These are phyloP conservation scores for Arthrobotrys conoides DNA, from an alignment of 2,329 filamentous ascomycete genomes.

Conservation along the genomic window DNA sequence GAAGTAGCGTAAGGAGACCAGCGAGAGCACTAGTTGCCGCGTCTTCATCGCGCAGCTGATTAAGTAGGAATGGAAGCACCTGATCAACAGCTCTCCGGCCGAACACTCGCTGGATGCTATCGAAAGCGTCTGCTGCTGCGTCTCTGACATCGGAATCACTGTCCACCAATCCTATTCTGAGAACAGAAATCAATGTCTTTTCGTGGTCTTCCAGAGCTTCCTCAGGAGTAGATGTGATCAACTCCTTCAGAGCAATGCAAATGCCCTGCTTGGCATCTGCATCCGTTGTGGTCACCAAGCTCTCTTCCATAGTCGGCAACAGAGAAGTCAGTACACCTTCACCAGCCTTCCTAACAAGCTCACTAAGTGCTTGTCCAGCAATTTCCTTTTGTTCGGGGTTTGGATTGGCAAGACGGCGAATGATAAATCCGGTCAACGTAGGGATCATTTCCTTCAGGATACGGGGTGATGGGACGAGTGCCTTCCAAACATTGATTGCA, in stretches of 20 bases:
- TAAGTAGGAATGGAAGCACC: conserved; percentile 91
- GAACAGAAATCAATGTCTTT: conserved; percentile 92
- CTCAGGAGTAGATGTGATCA: conserved; percentile 88
- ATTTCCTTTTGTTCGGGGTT: conserved; percentile 99
- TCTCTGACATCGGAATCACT: conserved; percentile 90
- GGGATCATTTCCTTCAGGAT: conserved; percentile 96
- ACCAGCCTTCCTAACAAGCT: conserved; percentile 96
- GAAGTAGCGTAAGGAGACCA: conserved; percentile 92
- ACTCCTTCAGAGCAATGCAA: conserved; percentile 92
- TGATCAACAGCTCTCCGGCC: conserved; percentile 96
- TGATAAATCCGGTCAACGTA: conserved; percentile 93
- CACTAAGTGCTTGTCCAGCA: conserved; percentile 94
- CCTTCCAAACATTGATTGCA: conserved; percentile 96
- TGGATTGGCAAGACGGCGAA: conserved; percentile 90
- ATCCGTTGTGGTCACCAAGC: conserved; percentile 87
- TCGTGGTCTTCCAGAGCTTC: conserved; percentile 95
- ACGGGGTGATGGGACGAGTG: conserved; percentile 88
- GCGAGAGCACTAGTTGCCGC: conserved; percentile 93
- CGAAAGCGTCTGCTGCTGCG: conserved; percentile 96
- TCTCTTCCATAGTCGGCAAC: conserved; percentile 91
- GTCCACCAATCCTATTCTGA: conserved; percentile 92
- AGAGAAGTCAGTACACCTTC: conserved; percentile 90
- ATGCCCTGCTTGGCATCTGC: conserved; percentile 96
- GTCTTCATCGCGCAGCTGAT: conserved; percentile 85
- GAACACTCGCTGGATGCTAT: conserved; percentile 90